Evolutionary conservation across 495 filamentous ascomycete genomes (phyloP).

Genomic region (Achaetomiella virescens): DNA sequence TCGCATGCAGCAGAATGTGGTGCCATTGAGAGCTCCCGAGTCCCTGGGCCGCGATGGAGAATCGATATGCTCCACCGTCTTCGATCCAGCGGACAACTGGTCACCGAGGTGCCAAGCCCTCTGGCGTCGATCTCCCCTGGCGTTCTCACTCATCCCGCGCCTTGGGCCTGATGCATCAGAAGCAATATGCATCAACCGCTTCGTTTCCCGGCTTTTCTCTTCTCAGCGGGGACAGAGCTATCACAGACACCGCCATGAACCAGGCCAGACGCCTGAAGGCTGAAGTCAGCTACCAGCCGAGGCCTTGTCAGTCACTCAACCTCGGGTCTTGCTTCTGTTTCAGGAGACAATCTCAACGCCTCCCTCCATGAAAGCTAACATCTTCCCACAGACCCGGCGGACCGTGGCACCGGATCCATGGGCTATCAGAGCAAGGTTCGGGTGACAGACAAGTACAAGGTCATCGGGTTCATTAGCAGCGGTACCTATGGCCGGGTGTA

Average conservation of each 20-base stretch:
- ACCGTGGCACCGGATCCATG: slow-evolving; percentile 39
- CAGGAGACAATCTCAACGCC: neutral
- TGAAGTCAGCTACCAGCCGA: slow-evolving; percentile 20
- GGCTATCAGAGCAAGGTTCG: slow-evolving; percentile 80
- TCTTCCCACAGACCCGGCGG: slow-evolving; percentile 37
- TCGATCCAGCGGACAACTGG: neutral
- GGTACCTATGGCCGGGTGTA: slow-evolving; percentile 99
- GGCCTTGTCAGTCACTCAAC: slow-evolving; percentile 10
- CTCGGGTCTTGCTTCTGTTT: neutral
- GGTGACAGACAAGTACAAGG: slow-evolving; percentile 85
- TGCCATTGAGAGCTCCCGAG: neutral
- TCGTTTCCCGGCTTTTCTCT: neutral
- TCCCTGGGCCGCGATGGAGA: slow-evolving; percentile 7
- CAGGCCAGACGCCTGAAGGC: slow-evolving; percentile 16
- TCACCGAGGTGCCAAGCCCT: slow-evolving; percentile 15
- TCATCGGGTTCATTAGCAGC: slow-evolving; percentile 95
- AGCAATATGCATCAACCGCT: slow-evolving; percentile 4
- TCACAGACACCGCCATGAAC: slow-evolving; percentile 17
- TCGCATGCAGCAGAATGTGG: neutral
- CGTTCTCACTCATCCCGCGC: slow-evolving; percentile 3
- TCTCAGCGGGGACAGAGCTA: neutral
- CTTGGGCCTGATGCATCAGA: slow-evolving; percentile 2
- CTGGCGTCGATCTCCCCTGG: slow-evolving; percentile 12
- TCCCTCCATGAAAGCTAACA: slow-evolving; percentile 19
- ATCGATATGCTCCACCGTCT: slow-evolving; percentile 14